phyloP scores from a whole-genome alignment of 1,284 basidiomycete species.

The Farysia itapuensis region DNA sequence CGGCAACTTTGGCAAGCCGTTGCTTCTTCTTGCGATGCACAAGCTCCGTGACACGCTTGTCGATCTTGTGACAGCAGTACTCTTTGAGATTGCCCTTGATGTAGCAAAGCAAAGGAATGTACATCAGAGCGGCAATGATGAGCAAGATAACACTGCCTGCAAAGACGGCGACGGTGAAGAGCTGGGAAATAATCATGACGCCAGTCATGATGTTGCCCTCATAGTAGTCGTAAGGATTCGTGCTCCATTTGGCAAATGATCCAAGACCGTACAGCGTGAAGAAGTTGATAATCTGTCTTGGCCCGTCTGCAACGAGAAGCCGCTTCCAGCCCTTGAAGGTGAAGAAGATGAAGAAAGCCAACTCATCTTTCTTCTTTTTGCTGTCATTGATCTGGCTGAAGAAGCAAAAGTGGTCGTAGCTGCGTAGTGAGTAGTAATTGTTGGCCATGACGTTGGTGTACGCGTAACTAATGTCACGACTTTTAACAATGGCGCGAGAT shows the following conservation, averaged over 20 bases:
- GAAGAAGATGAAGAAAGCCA: slow-evolving; percentile 99
- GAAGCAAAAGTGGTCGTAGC: slow-evolving; percentile 96
- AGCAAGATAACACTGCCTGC: slow-evolving; percentile 78
- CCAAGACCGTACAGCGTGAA: slow-evolving; percentile 90
- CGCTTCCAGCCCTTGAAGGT: slow-evolving; percentile 98
- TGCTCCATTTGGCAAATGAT: slow-evolving; percentile 71
- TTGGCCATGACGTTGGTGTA: slow-evolving; percentile 85
- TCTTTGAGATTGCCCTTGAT: slow-evolving; percentile 95
- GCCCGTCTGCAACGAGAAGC: slow-evolving; percentile 88
- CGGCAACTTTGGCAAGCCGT: slow-evolving; percentile 77
- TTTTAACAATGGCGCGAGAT: slow-evolving; percentile 86
- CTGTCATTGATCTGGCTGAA: slow-evolving; percentile 94
- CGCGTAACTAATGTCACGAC: slow-evolving; percentile 79
- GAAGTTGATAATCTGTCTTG: slow-evolving; percentile 94
- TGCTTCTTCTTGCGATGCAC: slow-evolving; percentile 89
- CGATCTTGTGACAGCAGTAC: slow-evolving; percentile 98
- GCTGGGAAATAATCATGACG: slow-evolving; percentile 79
- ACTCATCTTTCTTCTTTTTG: slow-evolving; percentile 92
- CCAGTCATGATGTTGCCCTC: slow-evolving; percentile 71
- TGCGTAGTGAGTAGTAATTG: slow-evolving; percentile 69
- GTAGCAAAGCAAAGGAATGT: slow-evolving; percentile 87
- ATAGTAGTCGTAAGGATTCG: slow-evolving; percentile 69
- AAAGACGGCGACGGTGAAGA: slow-evolving; percentile 88
- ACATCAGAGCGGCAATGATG: slow-evolving; percentile 79
- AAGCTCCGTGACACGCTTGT: slow-evolving; percentile 89